Conservation (phyloP, 495 filamentous ascomycete species). For the Penicillium arizonense region DNA sequence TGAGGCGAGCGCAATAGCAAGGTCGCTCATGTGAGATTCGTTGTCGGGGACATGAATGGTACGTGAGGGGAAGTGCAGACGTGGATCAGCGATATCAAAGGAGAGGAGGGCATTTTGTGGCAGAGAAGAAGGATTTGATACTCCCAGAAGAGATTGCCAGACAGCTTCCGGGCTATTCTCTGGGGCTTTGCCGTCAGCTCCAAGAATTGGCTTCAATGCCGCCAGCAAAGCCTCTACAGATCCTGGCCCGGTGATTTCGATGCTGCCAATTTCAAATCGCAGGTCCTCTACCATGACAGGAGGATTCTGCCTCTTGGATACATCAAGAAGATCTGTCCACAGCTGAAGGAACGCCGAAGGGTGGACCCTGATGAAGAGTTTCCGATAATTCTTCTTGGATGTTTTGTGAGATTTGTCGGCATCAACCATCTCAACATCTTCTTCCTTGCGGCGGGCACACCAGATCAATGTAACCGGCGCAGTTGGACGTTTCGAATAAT, state of each 20-base stretch:
- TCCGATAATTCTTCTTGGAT: slow-evolving; percentile 48
- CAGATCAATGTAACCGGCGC: slow-evolving; percentile 79
- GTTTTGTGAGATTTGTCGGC: slow-evolving; percentile 20
- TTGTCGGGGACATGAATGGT: slow-evolving; percentile 32
- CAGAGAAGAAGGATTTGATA: slow-evolving; percentile 75
- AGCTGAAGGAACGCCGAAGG: slow-evolving; percentile 84
- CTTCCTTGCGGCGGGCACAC: slow-evolving; percentile 34
- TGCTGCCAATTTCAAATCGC: slow-evolving; percentile 91
- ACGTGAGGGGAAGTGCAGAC: slow-evolving; percentile 66
- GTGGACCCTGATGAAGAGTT: slow-evolving; percentile 75
- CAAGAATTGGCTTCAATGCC: slow-evolving; percentile 58
- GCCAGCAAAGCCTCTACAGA: slow-evolving; percentile 79
- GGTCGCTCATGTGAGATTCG: slow-evolving; percentile 43
- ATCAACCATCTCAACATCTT: slow-evolving; percentile 38
- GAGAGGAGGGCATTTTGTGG: slow-evolving; percentile 69
- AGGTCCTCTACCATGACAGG: slow-evolving; percentile 81
- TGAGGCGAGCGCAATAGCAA: slow-evolving; percentile 56
- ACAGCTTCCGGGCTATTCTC: slow-evolving; percentile 47
- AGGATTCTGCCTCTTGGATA: slow-evolving; percentile 70
- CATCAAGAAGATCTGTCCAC: slow-evolving; percentile 72
- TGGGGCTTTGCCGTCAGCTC: slow-evolving; percentile 19
- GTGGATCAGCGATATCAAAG: slow-evolving; percentile 76
- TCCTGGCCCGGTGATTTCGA: slow-evolving; percentile 80
- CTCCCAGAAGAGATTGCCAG: slow-evolving; percentile 63
- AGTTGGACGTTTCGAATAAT: slow-evolving; percentile 55